Conservation (phyloP, 257 asterid species). For the Echium plantagineum region DNA sequence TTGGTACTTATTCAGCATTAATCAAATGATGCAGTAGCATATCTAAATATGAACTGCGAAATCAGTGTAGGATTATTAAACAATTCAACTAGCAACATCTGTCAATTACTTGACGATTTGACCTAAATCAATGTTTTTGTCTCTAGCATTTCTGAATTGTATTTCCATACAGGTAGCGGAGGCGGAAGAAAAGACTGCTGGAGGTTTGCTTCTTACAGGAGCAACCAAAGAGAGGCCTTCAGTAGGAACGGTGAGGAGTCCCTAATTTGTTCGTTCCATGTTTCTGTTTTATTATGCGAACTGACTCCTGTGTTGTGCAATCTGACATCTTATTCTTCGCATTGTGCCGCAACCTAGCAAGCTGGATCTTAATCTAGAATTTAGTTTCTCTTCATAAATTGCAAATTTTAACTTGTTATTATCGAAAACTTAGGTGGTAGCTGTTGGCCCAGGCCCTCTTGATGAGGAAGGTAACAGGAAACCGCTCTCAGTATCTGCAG, state of each 20-base stretch:
- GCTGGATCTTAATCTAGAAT: background rate
- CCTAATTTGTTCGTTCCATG: too few species aligned
- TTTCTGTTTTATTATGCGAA: background rate
- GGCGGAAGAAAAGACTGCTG: constrained; percentile 80
- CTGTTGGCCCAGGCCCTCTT: constrained; percentile 81
- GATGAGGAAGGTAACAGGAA: constrained; percentile 83
- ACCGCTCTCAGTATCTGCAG: constrained; percentile 49
- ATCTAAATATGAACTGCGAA: too few species aligned
- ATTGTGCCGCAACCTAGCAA: background rate
- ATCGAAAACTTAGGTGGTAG: constrained; percentile 43
- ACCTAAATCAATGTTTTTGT: too few species aligned
- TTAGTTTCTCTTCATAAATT: background rate
- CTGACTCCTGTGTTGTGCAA: background rate
- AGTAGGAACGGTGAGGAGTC: constrained; percentile 57
- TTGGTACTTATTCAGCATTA: too few species aligned
- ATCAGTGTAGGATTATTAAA: too few species aligned
- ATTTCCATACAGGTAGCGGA: constrained; percentile 49
- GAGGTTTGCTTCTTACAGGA: constrained; percentile 77
- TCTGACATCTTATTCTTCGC: background rate
- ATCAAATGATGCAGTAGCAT: too few species aligned
- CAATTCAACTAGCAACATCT: too few species aligned
- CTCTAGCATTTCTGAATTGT: constrained; percentile 2
- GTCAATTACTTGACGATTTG: too few species aligned
- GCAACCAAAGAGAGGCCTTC: constrained; percentile 91
- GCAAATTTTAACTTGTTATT: background rate